These are phyloP conservation scores for Tripterygium wilfordii DNA, from an alignment of 177 flowering plant genomes.

Conservation along the genomic window DNA sequence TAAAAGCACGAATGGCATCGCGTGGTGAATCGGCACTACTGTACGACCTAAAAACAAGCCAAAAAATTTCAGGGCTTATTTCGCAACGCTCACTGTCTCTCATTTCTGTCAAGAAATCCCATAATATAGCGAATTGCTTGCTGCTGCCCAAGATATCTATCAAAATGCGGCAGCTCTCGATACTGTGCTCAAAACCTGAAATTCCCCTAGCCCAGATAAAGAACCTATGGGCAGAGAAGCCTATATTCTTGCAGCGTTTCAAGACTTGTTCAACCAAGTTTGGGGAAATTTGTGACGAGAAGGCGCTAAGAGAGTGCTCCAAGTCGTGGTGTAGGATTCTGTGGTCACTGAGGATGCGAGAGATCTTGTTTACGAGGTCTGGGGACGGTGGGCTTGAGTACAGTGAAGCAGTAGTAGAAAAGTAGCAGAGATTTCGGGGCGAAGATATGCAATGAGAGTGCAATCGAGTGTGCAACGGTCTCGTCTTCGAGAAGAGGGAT, in stretches of 20 bases:
- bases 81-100: constrained; percentile 29
- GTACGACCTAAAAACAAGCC: constrained; percentile 65
- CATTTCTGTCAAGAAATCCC: constrained; percentile 74
- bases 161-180: constrained; percentile 49
- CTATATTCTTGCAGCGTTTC: constrained; percentile 75
- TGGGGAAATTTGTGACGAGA: constrained; percentile 37
- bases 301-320: constrained; percentile 53
- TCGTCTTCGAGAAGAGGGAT: constrained; percentile 7
- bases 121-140: constrained; percentile 71
- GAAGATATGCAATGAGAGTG: not conserved
- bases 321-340: constrained; percentile 73
- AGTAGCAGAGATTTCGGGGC: not conserved
- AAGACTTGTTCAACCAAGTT: constrained; percentile 68
- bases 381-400: constrained; percentile 11
- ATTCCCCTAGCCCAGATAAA: constrained; percentile 64
- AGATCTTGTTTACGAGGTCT: constrained; percentile 49
- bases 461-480: not conserved
- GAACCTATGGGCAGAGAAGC: constrained; percentile 78
- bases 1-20: constrained; percentile 73
- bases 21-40: constrained; percentile 60
- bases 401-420: constrained; percentile 8
- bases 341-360: constrained; percentile 75
- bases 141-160: constrained; percentile 61
- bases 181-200: constrained; percentile 50
- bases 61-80: constrained; percentile 45